Evolutionary conservation across 2,329 filamentous ascomycete species (phyloP), one percentile per base, ranked within the genome.

Genomic region (Diaporthe humulicola): DNA sequence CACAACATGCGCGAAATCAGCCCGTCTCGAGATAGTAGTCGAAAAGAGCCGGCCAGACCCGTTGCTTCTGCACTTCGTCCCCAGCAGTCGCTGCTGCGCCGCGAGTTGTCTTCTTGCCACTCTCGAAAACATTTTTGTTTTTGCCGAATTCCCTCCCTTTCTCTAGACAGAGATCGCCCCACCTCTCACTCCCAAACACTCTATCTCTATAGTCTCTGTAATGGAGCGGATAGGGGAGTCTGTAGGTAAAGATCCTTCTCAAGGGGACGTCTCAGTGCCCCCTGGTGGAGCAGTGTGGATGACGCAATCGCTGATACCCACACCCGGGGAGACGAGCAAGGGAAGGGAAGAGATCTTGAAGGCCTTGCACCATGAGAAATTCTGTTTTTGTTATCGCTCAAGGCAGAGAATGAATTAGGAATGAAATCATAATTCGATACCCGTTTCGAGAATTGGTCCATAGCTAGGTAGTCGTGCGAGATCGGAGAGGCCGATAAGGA

Each of bases 1-100:
- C 82, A 87, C 85, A n/a, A 82, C 83, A 77, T 88, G 86, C 1
- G 86, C 86, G 70, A 88, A 88, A 78, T 88, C 86, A 19, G 84
- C 84, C 9, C 74, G 77, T 0, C 73, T 74, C 8, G 79, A 73
- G 6, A 81, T 50, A 10, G 83, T 84, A 10, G 81, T 81, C 58
- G 85, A 86, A 71, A 88, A 87, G 22, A 72, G 42, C 42, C 76
- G 58, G 19, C 50, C 71, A 25, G 54, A 9, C 19, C 33, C 45
- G n/a, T 45, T 25, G 25, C 30, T n/a, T 33, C 70, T 3, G 17
- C 22, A n/a, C 25, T 25, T 14, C 22, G 9, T 54, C 15, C 42
- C 57, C 14, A 54, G 33, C 36, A 67, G 14, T 25, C 38, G 36
- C n/a, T n/a, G 33, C 14, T 19, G 54, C 25, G 36, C 48, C 9